Evolutionary conservation across 2,329 filamentous ascomycete species (phyloP).

Genomic region (Aspergillus flavus): DNA sequence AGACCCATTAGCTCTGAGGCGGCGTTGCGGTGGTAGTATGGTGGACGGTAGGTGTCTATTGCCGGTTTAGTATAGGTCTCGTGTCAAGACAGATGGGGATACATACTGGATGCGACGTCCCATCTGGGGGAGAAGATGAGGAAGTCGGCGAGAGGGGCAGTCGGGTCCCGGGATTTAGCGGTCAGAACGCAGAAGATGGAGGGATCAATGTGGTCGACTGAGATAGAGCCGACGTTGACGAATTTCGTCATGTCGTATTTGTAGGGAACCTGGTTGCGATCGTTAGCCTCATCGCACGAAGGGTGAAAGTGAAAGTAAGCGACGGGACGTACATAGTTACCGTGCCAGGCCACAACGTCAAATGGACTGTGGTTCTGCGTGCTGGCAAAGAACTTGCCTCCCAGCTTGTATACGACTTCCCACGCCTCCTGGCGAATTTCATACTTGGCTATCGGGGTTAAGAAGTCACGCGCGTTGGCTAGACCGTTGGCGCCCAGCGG

Average conservation of each 20-base stretch:
- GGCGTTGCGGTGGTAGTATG: constrained; percentile 48
- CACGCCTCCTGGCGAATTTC: constrained; percentile 57
- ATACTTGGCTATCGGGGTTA: constrained; percentile 61
- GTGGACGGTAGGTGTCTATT: constrained; percentile 42
- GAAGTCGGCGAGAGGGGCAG: constrained; percentile 40
- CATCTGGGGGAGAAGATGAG: constrained; percentile 45
- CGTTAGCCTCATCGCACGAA: no score
- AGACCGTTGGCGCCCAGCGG: constrained; percentile 68
- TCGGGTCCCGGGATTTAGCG: constrained; percentile 40
- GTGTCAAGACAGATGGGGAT: not conserved
- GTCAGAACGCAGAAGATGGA: constrained; percentile 46
- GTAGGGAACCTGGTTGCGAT: constrained; percentile 35
- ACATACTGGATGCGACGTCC: constrained; percentile 41
- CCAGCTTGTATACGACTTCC: constrained; percentile 66
- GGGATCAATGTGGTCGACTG: constrained; percentile 45
- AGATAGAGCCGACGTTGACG: constrained; percentile 43
- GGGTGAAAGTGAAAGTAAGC: not conserved
- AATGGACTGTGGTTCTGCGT: constrained; percentile 68
- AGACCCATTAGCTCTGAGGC: constrained; percentile 44
- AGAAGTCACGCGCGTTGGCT: constrained; percentile 67
- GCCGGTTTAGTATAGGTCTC: not conserved
- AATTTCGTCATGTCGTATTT: constrained; percentile 48
- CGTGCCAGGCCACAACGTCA: constrained; percentile 73
- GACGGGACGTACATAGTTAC: constrained; percentile 54
- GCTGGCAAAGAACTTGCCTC: constrained; percentile 62